Conservation (phyloP, 148 eudicot genomes). For the Rhododendron kiyosumense region DNA sequence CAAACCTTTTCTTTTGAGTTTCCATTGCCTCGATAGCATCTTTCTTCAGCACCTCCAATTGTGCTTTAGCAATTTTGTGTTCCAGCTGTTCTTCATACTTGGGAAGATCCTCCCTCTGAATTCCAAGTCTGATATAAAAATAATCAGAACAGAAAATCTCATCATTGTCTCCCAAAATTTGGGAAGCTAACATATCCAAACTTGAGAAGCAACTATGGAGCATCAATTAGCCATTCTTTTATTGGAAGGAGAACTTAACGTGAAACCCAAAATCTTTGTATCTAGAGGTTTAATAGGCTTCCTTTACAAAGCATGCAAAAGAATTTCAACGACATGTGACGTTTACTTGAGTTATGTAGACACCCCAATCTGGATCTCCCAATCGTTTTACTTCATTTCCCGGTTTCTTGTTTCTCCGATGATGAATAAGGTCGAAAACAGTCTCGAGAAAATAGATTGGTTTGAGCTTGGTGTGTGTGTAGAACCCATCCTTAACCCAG, state of each 20-base stretch:
- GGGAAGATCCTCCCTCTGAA: conserved; percentile 66
- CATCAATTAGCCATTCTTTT: not conserved
- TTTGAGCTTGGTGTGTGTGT: too few species aligned
- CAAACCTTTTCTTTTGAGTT: conserved; percentile 83
- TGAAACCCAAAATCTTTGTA: too few species aligned
- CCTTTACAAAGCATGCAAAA: not conserved
- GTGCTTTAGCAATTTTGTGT: conserved; percentile 78
- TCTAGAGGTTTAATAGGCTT: too few species aligned
- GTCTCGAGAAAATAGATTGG: too few species aligned
- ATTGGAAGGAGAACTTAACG: not conserved
- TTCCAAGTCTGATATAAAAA: conserved; percentile 58
- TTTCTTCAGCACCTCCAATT: conserved; percentile 83
- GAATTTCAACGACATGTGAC: not conserved
- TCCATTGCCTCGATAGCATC: conserved; percentile 84
- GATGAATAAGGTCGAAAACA: too few species aligned
- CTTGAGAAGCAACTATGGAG: not conserved
- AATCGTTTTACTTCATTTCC: too few species aligned
- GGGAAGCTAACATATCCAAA: not conserved
- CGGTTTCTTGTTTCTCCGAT: too few species aligned
- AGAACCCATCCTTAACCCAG: too few species aligned
- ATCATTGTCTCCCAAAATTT: not conserved
- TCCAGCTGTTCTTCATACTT: conserved; percentile 81
- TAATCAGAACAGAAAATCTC: not conserved
- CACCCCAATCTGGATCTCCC: too few species aligned
- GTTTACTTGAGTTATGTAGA: too few species aligned